These are phyloP conservation scores for Uronychia binucleata DNA, from an alignment of 73 alveolate genomes.

Conservation along the genomic window DNA sequence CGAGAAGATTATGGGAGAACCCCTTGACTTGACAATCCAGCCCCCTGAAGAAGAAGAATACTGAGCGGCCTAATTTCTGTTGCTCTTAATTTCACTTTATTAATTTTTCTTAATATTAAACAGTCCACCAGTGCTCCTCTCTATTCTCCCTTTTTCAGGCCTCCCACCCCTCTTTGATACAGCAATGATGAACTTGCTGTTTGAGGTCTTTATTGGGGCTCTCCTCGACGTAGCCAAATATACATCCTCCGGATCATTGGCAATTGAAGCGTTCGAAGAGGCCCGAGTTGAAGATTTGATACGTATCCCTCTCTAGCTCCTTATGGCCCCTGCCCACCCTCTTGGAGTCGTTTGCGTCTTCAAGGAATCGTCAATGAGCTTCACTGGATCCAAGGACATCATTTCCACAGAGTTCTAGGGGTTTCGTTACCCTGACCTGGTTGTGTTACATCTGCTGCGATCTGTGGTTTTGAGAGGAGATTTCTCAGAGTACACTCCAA, in stretches of 20 bases:
- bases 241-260: not conserved
- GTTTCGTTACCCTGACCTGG: no score
- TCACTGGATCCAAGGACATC: no score
- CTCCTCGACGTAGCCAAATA: not conserved
- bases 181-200: not conserved
- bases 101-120: not conserved
- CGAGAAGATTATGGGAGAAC: constrained; percentile 66
- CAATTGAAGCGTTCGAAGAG: not conserved
- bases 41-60: constrained; percentile 63
- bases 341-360: no score
- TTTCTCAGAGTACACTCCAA: no score
- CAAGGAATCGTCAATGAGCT: no score
- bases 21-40: constrained; percentile 47
- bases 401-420: no score
- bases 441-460: no score
- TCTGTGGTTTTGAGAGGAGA: no score
- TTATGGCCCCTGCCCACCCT: no score
- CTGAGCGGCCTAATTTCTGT: constrained; percentile 8
- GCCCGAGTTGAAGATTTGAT: not conserved
- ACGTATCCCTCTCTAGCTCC: not conserved
- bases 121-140: not conserved
- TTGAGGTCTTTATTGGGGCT: no score
- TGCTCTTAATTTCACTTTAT: not conserved
- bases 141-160: not conserved
- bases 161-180: not conserved